Conservation (phyloP, 2,329 filamentous ascomycete genomes). For the Thelonectria olida region DNA sequence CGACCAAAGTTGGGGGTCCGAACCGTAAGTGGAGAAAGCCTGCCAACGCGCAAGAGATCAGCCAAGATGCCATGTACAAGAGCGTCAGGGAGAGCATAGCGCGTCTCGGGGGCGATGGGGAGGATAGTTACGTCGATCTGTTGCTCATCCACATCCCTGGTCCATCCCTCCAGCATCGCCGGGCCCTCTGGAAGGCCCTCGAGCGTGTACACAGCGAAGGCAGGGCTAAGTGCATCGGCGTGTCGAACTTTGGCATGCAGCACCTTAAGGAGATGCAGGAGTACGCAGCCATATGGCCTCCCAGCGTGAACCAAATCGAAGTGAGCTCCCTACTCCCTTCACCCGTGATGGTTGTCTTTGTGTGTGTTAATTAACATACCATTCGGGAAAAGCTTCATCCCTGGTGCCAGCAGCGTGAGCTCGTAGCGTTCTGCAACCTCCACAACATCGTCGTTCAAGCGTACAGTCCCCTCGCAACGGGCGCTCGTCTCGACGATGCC, state of each 20-base stretch:
- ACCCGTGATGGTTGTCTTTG: no score
- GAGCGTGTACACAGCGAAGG: constrained; percentile 69
- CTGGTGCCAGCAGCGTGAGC: constrained; percentile 66
- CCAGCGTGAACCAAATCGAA: constrained; percentile 79
- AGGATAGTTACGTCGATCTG: constrained; percentile 73
- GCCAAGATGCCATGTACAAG: constrained; percentile 67
- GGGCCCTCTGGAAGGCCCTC: constrained; percentile 72
- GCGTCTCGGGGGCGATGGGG: constrained; percentile 62
- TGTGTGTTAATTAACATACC: not conserved
- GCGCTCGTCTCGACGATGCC: constrained; percentile 57
- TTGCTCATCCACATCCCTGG: constrained; percentile 75
- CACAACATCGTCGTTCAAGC: constrained; percentile 70
- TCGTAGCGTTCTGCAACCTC: constrained; percentile 72
- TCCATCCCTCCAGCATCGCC: constrained; percentile 62
- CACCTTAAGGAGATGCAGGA: constrained; percentile 75
- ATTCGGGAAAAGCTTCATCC: constrained; percentile 74
- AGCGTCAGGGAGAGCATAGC: constrained; percentile 69
- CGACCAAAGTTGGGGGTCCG: constrained; percentile 72
- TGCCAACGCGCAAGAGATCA: constrained; percentile 29
- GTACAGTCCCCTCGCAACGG: constrained; percentile 50
- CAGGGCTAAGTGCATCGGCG: constrained; percentile 71
- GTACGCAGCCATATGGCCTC: constrained; percentile 73
- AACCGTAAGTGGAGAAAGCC: not conserved
- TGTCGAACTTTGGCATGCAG: constrained; percentile 75
- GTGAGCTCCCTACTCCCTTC: constrained; percentile 50